Evolutionary conservation across 1,284 basidiomycete species (phyloP).

Genomic region (Schizopora paradoxa): DNA sequence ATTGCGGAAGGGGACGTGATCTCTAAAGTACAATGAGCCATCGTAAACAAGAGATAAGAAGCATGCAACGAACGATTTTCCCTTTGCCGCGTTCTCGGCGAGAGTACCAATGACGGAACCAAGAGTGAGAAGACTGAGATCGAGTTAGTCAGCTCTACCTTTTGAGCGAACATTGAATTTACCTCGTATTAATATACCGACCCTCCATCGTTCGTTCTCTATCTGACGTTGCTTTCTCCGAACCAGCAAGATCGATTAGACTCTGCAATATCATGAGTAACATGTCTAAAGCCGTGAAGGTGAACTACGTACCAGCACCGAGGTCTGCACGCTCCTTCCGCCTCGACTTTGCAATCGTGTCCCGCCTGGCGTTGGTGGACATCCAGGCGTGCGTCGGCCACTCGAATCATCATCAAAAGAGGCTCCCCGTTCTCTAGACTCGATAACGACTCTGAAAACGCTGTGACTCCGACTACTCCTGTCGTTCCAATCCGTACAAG

Average conservation of each 20-base stretch:
- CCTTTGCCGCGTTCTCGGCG: constrained; percentile 79
- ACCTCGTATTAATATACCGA: constrained; percentile 90
- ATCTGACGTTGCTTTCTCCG: constrained; percentile 91
- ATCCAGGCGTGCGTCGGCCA: constrained; percentile 15
- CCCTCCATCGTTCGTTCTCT: constrained; percentile 90
- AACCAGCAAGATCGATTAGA: constrained; percentile 95
- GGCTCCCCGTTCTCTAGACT: constrained; percentile 63
- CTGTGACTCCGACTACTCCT: constrained; percentile 89
- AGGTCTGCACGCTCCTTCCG: constrained; percentile 73
- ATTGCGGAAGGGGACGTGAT: constrained; percentile 93
- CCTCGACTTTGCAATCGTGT: constrained; percentile 63
- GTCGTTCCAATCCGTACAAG: constrained; percentile 97
- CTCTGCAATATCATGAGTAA: constrained; percentile 40
- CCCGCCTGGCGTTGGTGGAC: constrained; percentile 32
- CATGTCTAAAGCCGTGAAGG: neutral
- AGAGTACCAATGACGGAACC: constrained; percentile 87
- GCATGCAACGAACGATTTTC: constrained; percentile 49
- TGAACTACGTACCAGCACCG: constrained; percentile 57
- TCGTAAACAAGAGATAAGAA: neutral
- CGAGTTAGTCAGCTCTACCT: neutral
- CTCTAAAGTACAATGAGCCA: constrained; percentile 35
- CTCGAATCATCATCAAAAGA: constrained; percentile 34
- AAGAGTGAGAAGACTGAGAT: constrained; percentile 73
- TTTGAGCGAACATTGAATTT: constrained; percentile 12
- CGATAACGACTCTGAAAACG: constrained; percentile 85